A percentile compares a stretch with the other conserved stretches of the same genome.
Conservation (phyloP, 1,284 basidiomycete genomes). For the Puccinia brachypodii region DNA sequence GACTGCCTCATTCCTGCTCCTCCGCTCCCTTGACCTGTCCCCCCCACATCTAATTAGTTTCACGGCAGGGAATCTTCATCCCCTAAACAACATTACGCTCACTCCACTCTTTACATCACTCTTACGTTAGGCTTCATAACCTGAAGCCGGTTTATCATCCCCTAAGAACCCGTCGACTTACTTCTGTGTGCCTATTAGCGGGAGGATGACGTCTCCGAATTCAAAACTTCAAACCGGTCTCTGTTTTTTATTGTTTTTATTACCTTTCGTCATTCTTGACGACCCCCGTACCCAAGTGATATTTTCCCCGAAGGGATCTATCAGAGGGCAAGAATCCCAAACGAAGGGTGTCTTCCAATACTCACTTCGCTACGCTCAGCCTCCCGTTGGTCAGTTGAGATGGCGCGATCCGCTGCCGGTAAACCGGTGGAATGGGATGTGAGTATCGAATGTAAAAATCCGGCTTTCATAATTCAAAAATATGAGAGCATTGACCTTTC, state of each 20-base stretch:
- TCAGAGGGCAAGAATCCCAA: slow-evolving; percentile 19
- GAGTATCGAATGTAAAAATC: neutral
- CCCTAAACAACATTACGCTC: neutral
- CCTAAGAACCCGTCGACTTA: neutral
- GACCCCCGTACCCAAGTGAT: neutral
- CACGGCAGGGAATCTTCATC: neutral
- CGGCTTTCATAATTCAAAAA: neutral
- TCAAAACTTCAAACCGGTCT: neutral
- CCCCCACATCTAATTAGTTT: neutral
- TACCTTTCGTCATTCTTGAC: slow-evolving; percentile 18
- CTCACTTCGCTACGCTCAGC: slow-evolving; percentile 32
- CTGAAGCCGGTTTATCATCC: neutral
- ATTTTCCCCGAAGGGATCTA: slow-evolving; percentile 6
- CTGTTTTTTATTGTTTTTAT: neutral
- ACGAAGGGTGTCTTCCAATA: slow-evolving; percentile 26
- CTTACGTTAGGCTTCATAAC: neutral
- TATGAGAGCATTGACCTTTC: neutral
- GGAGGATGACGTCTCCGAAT: neutral
- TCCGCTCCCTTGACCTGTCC: neutral
- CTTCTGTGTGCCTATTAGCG: neutral
- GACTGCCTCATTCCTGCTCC: neutral
- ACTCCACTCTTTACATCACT: neutral
- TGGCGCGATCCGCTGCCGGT: slow-evolving; percentile 25
- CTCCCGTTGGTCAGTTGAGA: slow-evolving; percentile 36
- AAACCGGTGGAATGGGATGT: slow-evolving; percentile 27